Conservation (phyloP, 176 grass and related monocot species). For the Thalia dealbata region DNA sequence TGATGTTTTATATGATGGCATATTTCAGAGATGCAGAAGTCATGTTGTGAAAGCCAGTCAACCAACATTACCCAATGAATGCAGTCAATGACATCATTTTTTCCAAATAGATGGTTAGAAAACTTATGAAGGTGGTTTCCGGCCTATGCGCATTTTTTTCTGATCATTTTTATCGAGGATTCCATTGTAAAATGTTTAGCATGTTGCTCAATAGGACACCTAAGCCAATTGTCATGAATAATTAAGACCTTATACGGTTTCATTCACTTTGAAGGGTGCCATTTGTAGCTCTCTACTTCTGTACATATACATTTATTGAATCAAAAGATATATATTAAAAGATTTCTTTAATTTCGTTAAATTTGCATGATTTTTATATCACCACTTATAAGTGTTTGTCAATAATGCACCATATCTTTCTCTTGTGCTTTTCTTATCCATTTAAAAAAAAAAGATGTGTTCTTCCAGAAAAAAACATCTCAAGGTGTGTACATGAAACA, state of each 20-base stretch:
- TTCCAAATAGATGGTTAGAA: neutral
- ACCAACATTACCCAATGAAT: slow-evolving; percentile 53
- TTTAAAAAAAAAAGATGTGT: too few species aligned
- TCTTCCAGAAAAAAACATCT: too few species aligned
- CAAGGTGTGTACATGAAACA: too few species aligned
- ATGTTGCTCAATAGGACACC: too few species aligned
- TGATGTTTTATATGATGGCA: slow-evolving; percentile 83
- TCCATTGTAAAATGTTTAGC: neutral
- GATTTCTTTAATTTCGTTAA: neutral
- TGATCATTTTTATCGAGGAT: neutral
- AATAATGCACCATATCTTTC: too few species aligned
- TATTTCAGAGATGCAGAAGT: slow-evolving; percentile 92
- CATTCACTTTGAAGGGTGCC: neutral
- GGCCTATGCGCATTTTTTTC: neutral
- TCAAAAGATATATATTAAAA: neutral
- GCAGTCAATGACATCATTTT: slow-evolving; percentile 30
- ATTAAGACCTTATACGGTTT: neutral
- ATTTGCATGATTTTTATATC: too few species aligned
- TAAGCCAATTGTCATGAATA: neutral
- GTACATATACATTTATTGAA: neutral
- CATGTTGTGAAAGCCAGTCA: slow-evolving; percentile 51
- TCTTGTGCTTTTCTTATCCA: too few species aligned
- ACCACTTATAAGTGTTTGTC: too few species aligned
- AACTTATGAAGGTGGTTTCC: neutral
- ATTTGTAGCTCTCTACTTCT: neutral